These are phyloP conservation scores for Trichocomaceae sp. DNA, from an alignment of 2,329 filamentous ascomycete genomes.

Conservation along the genomic window DNA sequence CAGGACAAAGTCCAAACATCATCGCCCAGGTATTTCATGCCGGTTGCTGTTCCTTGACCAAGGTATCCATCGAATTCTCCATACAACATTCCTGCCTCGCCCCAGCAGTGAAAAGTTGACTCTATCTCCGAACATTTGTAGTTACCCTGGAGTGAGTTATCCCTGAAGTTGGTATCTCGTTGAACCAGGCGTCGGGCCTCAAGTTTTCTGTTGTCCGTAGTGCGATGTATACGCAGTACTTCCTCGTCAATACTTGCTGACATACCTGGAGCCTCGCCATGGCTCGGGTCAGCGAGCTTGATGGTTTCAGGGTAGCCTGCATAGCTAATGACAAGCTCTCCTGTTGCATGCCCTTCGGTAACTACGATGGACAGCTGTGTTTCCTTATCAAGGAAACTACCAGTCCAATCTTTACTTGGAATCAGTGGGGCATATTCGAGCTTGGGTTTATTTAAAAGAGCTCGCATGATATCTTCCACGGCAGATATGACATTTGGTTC, in stretches of 20 bases:
- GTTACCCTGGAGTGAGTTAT: slow-evolving; percentile 20
- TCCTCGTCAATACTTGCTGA: slow-evolving; percentile 27
- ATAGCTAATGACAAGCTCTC: slow-evolving; percentile 29
- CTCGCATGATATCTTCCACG: slow-evolving; percentile 27
- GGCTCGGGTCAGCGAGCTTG: slow-evolving; percentile 3
- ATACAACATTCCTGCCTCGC: slow-evolving; percentile 35
- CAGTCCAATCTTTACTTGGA: slow-evolving; percentile 25
- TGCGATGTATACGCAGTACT: slow-evolving; percentile 21
- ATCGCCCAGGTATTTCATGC: slow-evolving; percentile 34
- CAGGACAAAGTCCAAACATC: slow-evolving; percentile 37
- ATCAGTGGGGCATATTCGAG: neutral
- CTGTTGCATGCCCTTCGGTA: slow-evolving; percentile 18
- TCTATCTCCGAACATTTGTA: slow-evolving; percentile 34
- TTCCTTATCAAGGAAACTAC: slow-evolving; percentile 34
- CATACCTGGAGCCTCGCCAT: slow-evolving; percentile 19
- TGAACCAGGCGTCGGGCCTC: slow-evolving; percentile 19
- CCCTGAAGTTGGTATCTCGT: slow-evolving; percentile 11
- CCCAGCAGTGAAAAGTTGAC: slow-evolving; percentile 31
- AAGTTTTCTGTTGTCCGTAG: slow-evolving; percentile 25
- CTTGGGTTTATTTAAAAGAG: slow-evolving; percentile 22
- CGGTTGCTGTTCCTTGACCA: slow-evolving; percentile 32
- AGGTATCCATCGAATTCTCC: slow-evolving; percentile 40
- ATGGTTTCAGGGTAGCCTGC: slow-evolving; percentile 20
- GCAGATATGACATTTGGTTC: slow-evolving; percentile 26
- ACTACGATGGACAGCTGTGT: slow-evolving; percentile 29